Evolutionary conservation across 345 rosid genomes (phyloP).

Genomic region (Citrus unshiu): DNA sequence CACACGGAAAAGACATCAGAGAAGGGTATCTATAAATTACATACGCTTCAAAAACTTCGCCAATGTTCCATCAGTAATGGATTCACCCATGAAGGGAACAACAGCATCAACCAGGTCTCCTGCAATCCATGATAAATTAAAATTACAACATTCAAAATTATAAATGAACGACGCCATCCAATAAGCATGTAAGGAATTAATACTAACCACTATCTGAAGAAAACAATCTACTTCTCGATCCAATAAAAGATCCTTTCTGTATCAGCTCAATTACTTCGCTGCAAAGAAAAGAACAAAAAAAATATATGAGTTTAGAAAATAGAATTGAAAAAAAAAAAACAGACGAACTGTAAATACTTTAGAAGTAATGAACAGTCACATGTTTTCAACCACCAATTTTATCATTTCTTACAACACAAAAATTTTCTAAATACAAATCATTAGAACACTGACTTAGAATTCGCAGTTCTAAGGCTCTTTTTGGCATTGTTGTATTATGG

Average conservation of each 20-base stretch:
- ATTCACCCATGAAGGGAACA: conserved; percentile 92
- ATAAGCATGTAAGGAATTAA: not conserved
- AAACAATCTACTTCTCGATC: conserved; percentile 19
- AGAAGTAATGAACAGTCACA: not conserved
- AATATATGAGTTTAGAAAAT: not conserved
- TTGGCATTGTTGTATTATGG: not conserved
- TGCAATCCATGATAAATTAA: conserved; percentile 17
- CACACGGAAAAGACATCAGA: not conserved
- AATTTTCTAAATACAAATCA: not conserved
- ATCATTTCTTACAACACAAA: not conserved
- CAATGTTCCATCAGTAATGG: conserved; percentile 80
- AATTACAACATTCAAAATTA: not conserved
- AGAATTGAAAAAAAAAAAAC: not conserved
- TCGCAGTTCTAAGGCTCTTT: not conserved
- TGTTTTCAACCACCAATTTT: not conserved
- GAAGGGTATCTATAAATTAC: conserved; percentile 15
- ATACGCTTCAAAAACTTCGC: conserved; percentile 70
- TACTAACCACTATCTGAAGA: conserved; percentile 30
- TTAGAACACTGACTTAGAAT: not conserved
- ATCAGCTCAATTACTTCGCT: conserved; percentile 18
- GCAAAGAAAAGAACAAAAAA: not conserved
- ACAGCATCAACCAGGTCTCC: conserved; percentile 68
- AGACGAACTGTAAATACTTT: not conserved
- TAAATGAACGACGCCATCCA: not conserved
- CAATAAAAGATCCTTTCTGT: conserved; percentile 11